These are phyloP conservation scores for Aspergillus neoniger DNA, from an alignment of 2,329 filamentous ascomycete genomes.

Conservation along the genomic window DNA sequence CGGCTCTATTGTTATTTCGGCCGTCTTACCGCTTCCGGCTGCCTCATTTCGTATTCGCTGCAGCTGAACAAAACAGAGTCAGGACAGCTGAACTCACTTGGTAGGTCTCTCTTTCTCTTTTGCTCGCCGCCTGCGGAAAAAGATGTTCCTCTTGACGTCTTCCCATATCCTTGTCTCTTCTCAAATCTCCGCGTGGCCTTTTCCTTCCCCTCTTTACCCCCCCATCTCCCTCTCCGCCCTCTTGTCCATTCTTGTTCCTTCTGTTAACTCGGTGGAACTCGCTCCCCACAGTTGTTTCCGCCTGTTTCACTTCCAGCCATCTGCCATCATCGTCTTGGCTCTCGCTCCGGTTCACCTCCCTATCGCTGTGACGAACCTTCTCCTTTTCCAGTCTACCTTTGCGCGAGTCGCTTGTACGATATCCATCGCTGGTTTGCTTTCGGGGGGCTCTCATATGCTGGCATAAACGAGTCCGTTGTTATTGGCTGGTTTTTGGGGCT, in stretches of 20 bases:
- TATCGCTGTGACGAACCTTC: background rate
- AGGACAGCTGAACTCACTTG: background rate
- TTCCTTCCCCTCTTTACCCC: background rate
- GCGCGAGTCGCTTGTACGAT: background rate
- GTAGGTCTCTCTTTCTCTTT: background rate
- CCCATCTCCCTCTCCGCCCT: background rate
- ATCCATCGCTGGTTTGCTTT: background rate
- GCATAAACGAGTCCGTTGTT: background rate
- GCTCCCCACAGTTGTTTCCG: constrained; percentile 11
- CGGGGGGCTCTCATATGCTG: background rate
- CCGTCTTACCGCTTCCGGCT: constrained; percentile 1
- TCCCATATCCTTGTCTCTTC: background rate
- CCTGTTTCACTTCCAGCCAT: constrained; percentile 4
- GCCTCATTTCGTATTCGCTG: background rate
- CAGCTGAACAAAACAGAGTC: background rate
- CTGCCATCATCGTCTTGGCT: background rate
- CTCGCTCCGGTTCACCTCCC: background rate
- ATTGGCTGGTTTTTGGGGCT: background rate
- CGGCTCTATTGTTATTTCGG: background rate
- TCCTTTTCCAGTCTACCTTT: background rate
- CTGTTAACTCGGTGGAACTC: background rate
- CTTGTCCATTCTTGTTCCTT: background rate
- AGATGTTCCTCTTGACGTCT: background rate
- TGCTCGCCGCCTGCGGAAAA: constrained; percentile 1
- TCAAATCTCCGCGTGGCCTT: constrained; percentile 1